Evolutionary conservation across 2,329 filamentous ascomycete species (phyloP).

Genomic region (Pseudogymnoascus destructans): DNA sequence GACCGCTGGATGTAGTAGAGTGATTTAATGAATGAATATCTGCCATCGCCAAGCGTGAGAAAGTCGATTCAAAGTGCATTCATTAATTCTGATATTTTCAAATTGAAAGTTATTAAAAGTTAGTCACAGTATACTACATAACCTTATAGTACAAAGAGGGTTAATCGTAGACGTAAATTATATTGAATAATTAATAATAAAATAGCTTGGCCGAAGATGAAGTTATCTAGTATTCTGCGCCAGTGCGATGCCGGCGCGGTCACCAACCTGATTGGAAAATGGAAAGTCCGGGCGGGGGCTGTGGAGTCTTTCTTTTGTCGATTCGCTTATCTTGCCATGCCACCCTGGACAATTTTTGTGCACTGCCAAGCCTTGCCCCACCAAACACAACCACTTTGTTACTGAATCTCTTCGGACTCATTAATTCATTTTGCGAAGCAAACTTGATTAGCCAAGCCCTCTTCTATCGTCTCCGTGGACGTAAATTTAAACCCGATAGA

Average conservation of each 20-base stretch:
- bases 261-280: not conserved
- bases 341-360: conserved; percentile 4
- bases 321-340: conserved; percentile 8
- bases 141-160: not conserved
- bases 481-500: not conserved
- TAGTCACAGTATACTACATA: not conserved
- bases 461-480: not conserved
- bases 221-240: not conserved
- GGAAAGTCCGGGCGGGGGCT: conserved; percentile 3
- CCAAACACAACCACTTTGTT: conserved; percentile 5
- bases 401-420: not conserved
- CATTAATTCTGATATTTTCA: not conserved
- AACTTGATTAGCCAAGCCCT: not conserved
- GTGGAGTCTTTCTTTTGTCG: not conserved
- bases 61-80: not conserved
- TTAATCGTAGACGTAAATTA: not conserved
- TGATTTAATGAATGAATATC: not conserved
- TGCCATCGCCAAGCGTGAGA: not conserved
- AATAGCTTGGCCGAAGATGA: not conserved
- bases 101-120: not conserved
- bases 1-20: not conserved
- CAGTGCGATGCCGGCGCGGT: not conserved
- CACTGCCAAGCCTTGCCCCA: conserved; percentile 3
- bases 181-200: not conserved
- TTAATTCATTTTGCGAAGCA: not conserved